Evolutionary conservation across 768 basidiomycete species (phyloP).

Genomic region (Termitomyces sp.): DNA sequence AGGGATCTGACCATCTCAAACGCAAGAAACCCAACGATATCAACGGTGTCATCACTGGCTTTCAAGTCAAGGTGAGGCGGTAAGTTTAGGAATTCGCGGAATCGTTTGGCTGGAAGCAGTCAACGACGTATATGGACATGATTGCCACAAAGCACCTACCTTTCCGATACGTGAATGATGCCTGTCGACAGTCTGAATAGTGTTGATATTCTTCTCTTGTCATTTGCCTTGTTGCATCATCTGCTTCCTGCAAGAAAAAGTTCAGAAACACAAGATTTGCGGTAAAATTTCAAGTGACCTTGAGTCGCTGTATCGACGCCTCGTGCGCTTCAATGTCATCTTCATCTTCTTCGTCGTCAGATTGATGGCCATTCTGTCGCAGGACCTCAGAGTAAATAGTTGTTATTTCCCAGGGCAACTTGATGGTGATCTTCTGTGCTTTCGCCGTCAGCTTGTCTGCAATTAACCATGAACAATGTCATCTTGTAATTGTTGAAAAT

Average conservation of each 20-base stretch:
- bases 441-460: constrained; percentile 76
- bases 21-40: constrained; percentile 94
- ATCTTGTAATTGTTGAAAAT: neutral
- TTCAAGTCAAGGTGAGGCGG: constrained; percentile 83
- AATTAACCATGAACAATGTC: neutral
- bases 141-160: constrained; percentile 37
- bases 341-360: constrained; percentile 95
- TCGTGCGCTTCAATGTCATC: constrained; percentile 95
- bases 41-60: constrained; percentile 90
- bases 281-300: constrained; percentile 31
- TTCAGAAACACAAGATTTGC: neutral
- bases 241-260: constrained; percentile 65
- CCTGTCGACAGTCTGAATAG: constrained; percentile 95
- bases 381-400: constrained; percentile 90
- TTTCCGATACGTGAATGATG: constrained; percentile 96
- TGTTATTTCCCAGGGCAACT: constrained; percentile 92
- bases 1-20: constrained; percentile 97
- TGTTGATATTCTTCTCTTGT: constrained; percentile 95
- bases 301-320: constrained; percentile 83
- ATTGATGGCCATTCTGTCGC: constrained; percentile 66
- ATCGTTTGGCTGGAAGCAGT: constrained; percentile 72
- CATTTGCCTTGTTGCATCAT: constrained; percentile 93
- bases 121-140: neutral
- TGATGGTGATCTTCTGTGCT: constrained; percentile 89
- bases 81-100: constrained; percentile 90